These are phyloP conservation scores for Neospermospora avenae DNA, from an alignment of 2,329 filamentous ascomycete species.

Conservation along the genomic window DNA sequence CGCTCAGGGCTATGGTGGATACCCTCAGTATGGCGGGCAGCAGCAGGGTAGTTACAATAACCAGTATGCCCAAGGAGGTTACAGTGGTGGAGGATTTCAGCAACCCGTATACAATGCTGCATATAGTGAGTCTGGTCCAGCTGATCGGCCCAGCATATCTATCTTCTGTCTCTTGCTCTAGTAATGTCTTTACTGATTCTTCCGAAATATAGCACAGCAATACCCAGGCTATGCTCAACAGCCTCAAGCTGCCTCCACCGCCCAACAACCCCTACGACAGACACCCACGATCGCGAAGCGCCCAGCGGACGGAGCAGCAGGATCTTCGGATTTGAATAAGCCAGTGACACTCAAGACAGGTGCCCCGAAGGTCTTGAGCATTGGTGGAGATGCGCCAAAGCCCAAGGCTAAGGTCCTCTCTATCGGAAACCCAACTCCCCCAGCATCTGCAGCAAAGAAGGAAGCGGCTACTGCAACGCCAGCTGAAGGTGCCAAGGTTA, in stretches of 20 bases:
- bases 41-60: slow-evolving; percentile 44
- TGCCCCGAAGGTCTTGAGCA: slow-evolving; percentile 62
- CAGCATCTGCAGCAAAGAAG: slow-evolving; percentile 41
- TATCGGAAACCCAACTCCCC: slow-evolving; percentile 59
- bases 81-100: slow-evolving; percentile 36
- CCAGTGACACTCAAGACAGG: slow-evolving; percentile 52
- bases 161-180: background rate
- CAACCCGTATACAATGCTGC: slow-evolving; percentile 34
- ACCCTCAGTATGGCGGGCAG: slow-evolving; percentile 52
- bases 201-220: slow-evolving; percentile 41
- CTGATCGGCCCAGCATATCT: background rate
- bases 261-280: slow-evolving; percentile 43
- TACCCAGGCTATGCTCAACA: slow-evolving; percentile 54
- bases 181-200: slow-evolving; percentile 10
- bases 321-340: slow-evolving; percentile 46
- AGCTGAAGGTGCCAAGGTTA: slow-evolving; percentile 75
- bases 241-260: slow-evolving; percentile 41
- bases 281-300: slow-evolving; percentile 63
- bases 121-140: slow-evolving; percentile 37
- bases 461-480: slow-evolving; percentile 42
- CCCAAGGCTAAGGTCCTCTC: slow-evolving; percentile 68
- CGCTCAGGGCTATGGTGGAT: slow-evolving; percentile 50
- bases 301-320: slow-evolving; percentile 47
- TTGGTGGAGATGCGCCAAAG: slow-evolving; percentile 55
- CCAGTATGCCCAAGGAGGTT: slow-evolving; percentile 48